These are phyloP conservation scores for Nakazawaea siamensis DNA, from an alignment of 805 yeast species.

Conservation along the genomic window DNA sequence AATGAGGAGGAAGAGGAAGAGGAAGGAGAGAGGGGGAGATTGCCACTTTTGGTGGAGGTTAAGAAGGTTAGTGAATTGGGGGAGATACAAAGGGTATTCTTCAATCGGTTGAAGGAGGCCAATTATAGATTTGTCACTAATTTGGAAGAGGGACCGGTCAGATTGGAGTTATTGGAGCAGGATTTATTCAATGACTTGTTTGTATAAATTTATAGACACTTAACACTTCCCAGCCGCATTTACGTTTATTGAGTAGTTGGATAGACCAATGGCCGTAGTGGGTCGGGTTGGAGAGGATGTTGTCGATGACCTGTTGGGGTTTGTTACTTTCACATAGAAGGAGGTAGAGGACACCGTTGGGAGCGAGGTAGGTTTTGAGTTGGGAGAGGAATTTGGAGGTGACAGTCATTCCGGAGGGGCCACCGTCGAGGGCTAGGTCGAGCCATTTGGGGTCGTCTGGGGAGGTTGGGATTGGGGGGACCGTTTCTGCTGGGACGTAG, in stretches of 20 bases:
- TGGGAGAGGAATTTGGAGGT: slow-evolving; percentile 56
- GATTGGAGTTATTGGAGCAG: slow-evolving; percentile 36
- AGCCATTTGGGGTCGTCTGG: slow-evolving; percentile 58
- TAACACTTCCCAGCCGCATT: slow-evolving; percentile 95
- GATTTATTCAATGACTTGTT: slow-evolving; percentile 50
- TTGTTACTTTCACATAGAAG: slow-evolving; percentile 87
- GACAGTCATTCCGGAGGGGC: slow-evolving; percentile 82
- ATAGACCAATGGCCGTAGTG: slow-evolving; percentile 40
- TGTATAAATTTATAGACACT: slow-evolving; percentile 58
- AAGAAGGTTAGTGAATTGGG: slow-evolving; percentile 29
- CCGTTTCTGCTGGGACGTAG: slow-evolving; percentile 80
- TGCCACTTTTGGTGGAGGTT: slow-evolving; percentile 40
- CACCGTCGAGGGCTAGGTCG: slow-evolving; percentile 87
- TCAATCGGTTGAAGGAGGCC: slow-evolving; percentile 54
- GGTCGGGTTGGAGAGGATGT: slow-evolving; percentile 27
- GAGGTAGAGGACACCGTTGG: slow-evolving; percentile 73
- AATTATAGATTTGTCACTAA: slow-evolving; percentile 54
- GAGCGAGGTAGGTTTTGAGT: slow-evolving; percentile 44
- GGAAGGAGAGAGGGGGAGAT: slow-evolving; percentile 14
- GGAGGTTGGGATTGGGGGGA: slow-evolving; percentile 50
- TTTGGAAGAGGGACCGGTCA: slow-evolving; percentile 26
- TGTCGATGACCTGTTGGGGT: slow-evolving; percentile 50
- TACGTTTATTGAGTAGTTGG: slow-evolving; percentile 49
- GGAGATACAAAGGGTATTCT: slow-evolving; percentile 48
- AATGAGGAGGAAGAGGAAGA: not conserved